Evolutionary conservation across 2,329 filamentous ascomycete genomes (phyloP), one percentile per base, ranked within the genome.

Genomic region (Beauveria medogensis): DNA sequence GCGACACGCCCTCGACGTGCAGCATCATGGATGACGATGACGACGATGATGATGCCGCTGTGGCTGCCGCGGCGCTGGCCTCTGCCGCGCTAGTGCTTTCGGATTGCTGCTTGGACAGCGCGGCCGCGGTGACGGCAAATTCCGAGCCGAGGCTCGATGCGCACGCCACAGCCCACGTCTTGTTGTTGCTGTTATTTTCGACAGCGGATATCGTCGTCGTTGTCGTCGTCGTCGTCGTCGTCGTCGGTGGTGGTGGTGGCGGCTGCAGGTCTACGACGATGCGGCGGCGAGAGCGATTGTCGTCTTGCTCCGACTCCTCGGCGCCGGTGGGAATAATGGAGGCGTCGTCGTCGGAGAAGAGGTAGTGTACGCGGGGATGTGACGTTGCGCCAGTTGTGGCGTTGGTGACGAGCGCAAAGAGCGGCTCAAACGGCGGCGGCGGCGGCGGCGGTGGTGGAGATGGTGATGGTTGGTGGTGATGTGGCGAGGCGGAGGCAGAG

Each of bases 301-400:
- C 14, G 14, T 37, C 34, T 37, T 37, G 34, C 12, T 16, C 34
- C 14, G 34, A 37, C 34, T 16, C 34, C 34, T 16, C 34, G 34
- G 34, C 34, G 2, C 34, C 34, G 34, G 34, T 37, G 34, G 34
- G 34, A 16, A 37, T 37, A 16, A 89, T 78, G 52, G 92, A 89
- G 2, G 86, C 83, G 70, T 97, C 92, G 74, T 97, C 94, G 73
- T 97, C 92, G 67, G 85, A 84, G 77, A 99, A 97, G 69, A 97
- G 83, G 76, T 97, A 97, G 76, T 93, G 91, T 1, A 96, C 86
- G 58, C 84, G 86, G 1, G 93, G 94, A 71, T 97, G 92, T 68
- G 91, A 82, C 64, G 91, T 89, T 51, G 90, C 84, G 67, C 85
- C 82, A 9, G 84, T 87, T n/a, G 84, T 82, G 12, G 82, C 76